Conservation (phyloP, 441 rosid species). For the Eutrema salsugineum region DNA sequence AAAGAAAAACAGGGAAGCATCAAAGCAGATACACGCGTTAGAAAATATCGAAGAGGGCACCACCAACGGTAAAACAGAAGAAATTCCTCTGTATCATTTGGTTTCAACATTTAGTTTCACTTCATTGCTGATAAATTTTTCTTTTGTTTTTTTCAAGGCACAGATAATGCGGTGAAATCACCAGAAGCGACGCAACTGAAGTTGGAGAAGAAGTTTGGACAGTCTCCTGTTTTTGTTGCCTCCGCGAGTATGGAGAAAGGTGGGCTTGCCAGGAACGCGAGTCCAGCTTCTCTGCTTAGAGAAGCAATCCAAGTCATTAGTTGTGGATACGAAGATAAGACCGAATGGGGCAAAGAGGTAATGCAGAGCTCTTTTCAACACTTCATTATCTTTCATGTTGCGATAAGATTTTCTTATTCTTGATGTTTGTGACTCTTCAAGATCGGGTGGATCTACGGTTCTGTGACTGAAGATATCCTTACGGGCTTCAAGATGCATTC, state of each 20-base stretch:
- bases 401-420: not conserved
- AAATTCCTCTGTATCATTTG: not conserved
- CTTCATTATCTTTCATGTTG: conserved; percentile 3
- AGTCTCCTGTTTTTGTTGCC: conserved; percentile 72
- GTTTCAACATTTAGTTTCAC: not conserved
- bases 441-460: conserved; percentile 86
- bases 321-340: conserved; percentile 83
- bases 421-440: conserved; percentile 25
- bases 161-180: conserved; percentile 37
- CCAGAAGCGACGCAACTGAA: conserved; percentile 44
- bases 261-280: conserved; percentile 55
- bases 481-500: conserved; percentile 89
- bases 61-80: conserved; percentile 41
- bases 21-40: conserved; percentile 70
- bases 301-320: conserved; percentile 91
- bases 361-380: not conserved
- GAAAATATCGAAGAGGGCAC: conserved; percentile 66
- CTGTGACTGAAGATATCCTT: conserved; percentile 73
- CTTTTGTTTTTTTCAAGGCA: conserved; percentile 28
- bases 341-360: conserved; percentile 93
- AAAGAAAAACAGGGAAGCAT: conserved; percentile 53
- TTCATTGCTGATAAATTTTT: not conserved
- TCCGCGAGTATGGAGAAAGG: conserved; percentile 63
- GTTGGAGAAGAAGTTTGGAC: conserved; percentile 77
- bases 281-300: conserved; percentile 56